Evolutionary conservation across 2,329 filamentous ascomycete species (phyloP), one percentile per base, ranked within the genome.

Genomic region (Stachybotrys chartarum): DNA sequence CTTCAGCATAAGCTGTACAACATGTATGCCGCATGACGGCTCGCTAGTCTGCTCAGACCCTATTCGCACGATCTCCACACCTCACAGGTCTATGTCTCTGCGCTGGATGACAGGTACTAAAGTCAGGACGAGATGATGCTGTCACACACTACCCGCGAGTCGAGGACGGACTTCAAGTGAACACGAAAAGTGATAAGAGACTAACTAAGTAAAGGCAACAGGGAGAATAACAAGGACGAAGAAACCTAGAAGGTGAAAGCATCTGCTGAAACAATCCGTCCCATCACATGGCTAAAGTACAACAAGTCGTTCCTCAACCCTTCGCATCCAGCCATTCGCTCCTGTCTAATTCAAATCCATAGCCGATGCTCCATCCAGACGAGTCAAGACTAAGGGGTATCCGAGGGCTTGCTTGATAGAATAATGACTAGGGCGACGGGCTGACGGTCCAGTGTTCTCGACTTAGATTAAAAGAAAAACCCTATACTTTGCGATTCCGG

Each of bases 261-360:
- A 58, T 59, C 59, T 63, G 62, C 57, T 61, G 66, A 68, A 66
- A 69, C 66, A 61, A 61, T 66, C 62, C 60, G 59, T 58, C 63
- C 64, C 67, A 66, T 64, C 65, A 64, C 64, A 64, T 63, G 60
- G 64, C 65, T 72, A 72, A 71, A 72, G 72, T 73, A 72, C 69
- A 73, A 68, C 65, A 70, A 64, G 45, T 65, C 66, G 64, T 64
- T 65, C 61, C 66, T 70, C 63, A 60, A 61, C 60, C 58, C 56
- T 58, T n/a, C 59, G 53, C 60, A 60, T 61, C 60, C 66, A 61
- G 35, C 61, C 65, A 61, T 67, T 66, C 65, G 62, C 62, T 68
- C 68, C 64, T 63, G 64, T 66, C 64, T 66, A 66, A 61, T 65
- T 66, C 63, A 64, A 63, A 62, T 65, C 66, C 65, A 60, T 61